A percentile compares a stretch with the other conserved stretches of the same genome.
phyloP scores from a whole-genome alignment of 2,329 filamentous ascomycete species.

The Aspergillus floridensis region DNA sequence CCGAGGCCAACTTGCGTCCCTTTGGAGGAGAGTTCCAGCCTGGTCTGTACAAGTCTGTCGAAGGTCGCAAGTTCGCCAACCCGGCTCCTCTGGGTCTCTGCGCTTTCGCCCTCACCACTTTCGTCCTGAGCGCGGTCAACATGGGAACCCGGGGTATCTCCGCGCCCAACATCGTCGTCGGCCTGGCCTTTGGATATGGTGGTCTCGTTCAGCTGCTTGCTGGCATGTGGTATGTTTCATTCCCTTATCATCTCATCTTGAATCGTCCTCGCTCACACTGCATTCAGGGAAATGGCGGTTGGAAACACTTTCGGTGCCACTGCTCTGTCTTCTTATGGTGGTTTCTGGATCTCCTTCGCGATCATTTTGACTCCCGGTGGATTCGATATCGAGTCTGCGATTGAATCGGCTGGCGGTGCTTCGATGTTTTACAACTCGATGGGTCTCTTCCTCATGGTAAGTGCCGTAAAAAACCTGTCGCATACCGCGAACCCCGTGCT shows the following conservation, averaged over 20 bases:
- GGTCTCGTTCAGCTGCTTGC: conserved; percentile 75
- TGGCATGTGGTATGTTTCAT: conserved; percentile 72
- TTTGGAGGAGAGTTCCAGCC: conserved; percentile 74
- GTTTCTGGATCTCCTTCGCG: conserved; percentile 76
- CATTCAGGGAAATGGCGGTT: conserved; percentile 75
- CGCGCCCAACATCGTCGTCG: conserved; percentile 65
- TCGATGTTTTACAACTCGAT: conserved; percentile 59
- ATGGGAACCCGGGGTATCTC: conserved; percentile 61
- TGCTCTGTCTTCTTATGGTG: conserved; percentile 75
- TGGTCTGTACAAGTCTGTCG: conserved; percentile 63
- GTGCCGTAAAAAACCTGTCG: conserved; percentile 14
- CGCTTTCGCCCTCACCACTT: conserved; percentile 80
- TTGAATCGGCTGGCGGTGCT: conserved; percentile 34
- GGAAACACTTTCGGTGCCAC: conserved; percentile 85
- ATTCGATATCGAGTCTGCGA: conserved; percentile 56
- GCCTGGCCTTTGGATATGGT: conserved; percentile 70
- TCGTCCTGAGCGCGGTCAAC: conserved; percentile 74
- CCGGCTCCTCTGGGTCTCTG: conserved; percentile 73
- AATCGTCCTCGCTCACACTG: conserved; percentile 3
- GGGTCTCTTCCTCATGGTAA: conserved; percentile 68
- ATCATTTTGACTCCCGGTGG: conserved; percentile 68
- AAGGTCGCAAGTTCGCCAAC: conserved; percentile 70
- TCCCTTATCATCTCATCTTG: background rate
- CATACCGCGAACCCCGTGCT: conserved; percentile 2
- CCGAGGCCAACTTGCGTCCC: conserved; percentile 52